Conservation (phyloP, 2,329 filamentous ascomycete genomes). For the Esteya vermicola region DNA sequence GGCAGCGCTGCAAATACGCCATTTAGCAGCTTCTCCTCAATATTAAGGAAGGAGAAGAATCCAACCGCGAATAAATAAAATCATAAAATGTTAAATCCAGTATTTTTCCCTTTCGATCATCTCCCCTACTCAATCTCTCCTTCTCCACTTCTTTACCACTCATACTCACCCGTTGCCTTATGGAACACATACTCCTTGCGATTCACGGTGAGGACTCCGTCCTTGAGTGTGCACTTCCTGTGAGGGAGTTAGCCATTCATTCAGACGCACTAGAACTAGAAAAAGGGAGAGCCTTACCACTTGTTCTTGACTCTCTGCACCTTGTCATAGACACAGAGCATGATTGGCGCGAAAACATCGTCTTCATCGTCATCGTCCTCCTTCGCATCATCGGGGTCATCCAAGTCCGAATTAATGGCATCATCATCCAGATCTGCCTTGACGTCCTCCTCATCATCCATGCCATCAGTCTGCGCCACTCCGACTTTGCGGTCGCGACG, state of each 20-base stretch:
- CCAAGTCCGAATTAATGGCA: conserved; percentile 95
- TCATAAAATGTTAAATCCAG: background rate
- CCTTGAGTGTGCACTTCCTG: conserved; percentile 95
- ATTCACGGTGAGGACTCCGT: conserved; percentile 85
- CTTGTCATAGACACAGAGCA: conserved; percentile 99
- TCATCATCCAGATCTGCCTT: conserved; percentile 66
- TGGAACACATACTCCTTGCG: conserved; percentile 96
- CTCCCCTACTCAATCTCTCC: too few species aligned
- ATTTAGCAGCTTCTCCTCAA: too few species aligned
- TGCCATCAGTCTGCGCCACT: conserved; percentile 43
- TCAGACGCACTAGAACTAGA: too few species aligned
- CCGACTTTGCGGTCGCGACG: too few species aligned
- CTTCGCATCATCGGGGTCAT: conserved; percentile 78
- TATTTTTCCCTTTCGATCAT: too few species aligned
- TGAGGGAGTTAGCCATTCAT: conserved; percentile 12
- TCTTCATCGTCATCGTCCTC: conserved; percentile 81
- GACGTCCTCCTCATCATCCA: conserved; percentile 41
- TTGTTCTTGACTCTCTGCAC: conserved; percentile 99
- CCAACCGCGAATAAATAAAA: too few species aligned
- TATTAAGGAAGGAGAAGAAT: too few species aligned
- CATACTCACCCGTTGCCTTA: conserved; percentile 93
- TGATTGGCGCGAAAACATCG: conserved; percentile 72
- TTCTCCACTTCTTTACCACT: conserved; percentile 65
- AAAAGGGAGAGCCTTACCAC: conserved; percentile 43
- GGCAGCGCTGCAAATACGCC: background rate